Evolutionary conservation across 306 rosid species (phyloP).

Genomic region (Boehmeria nivea): DNA sequence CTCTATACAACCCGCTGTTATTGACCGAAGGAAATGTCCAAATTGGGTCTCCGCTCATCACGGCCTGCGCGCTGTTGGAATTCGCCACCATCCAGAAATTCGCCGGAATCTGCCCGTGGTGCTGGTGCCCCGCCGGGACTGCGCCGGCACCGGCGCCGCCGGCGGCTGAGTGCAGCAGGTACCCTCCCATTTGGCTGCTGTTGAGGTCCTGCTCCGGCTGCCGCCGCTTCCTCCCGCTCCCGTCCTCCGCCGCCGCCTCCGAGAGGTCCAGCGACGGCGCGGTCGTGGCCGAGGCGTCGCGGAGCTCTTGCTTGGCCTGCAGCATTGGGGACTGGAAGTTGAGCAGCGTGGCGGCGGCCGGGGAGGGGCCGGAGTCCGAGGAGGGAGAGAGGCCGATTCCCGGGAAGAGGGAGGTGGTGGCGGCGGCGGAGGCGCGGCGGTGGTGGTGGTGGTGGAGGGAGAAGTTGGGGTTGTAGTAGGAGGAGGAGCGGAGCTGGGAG

Average conservation of each 20-base stretch:
- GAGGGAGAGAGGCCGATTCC: conserved; percentile 45
- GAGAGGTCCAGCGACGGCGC: conserved; percentile 58
- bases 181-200: conserved; percentile 56
- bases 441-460: conserved; percentile 22
- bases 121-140: conserved; percentile 54
- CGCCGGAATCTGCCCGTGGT: conserved; percentile 69
- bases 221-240: conserved; percentile 54
- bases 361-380: conserved; percentile 1
- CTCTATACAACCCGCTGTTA: conserved; percentile 59
- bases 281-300: conserved; percentile 23
- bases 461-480: conserved; percentile 75
- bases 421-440: conserved; percentile 7
- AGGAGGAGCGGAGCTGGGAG: conserved; percentile 64
- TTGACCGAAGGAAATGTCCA: conserved; percentile 83
- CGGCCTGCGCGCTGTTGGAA: conserved; percentile 44
- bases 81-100: conserved; percentile 85
- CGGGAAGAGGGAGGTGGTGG: conserved; percentile 47
- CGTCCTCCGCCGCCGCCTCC: conserved; percentile 53
- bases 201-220: conserved; percentile 40
- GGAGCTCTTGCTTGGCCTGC: conserved; percentile 69
- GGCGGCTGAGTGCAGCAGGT: conserved; percentile 50
- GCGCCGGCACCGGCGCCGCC: conserved; percentile 38
- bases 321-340: conserved; percentile 63
- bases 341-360: conserved; percentile 40
- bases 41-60: conserved; percentile 83